Conservation (phyloP, 1,139 yeast genomes). For the Sugiyamaella sp. region DNA sequence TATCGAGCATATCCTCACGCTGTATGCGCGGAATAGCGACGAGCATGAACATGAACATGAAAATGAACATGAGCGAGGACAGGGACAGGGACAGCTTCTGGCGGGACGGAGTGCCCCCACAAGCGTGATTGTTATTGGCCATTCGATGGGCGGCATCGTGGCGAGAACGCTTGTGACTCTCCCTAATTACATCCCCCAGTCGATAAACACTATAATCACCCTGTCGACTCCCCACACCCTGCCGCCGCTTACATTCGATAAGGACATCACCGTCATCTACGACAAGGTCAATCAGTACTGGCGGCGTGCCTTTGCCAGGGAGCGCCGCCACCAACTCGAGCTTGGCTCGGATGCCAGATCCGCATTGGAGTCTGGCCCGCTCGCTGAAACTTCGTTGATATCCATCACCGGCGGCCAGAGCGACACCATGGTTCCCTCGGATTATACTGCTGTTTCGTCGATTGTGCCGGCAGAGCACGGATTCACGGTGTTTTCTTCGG, state of each 20-base stretch:
- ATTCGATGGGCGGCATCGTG: conserved; percentile 97
- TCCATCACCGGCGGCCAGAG: conserved; percentile 92
- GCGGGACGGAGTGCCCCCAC: conserved; percentile 49
- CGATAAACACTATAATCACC: conserved; percentile 84
- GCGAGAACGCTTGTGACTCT: conserved; percentile 79
- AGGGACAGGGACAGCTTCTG: no score
- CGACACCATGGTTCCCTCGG: conserved; percentile 89
- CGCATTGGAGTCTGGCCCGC: conserved; percentile 28
- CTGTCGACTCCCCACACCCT: conserved; percentile 92
- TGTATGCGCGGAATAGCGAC: conserved; percentile 52
- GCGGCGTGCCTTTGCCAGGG: conserved; percentile 57
- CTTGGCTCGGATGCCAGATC: no score
- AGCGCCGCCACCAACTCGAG: no score
- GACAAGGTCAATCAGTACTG: conserved; percentile 78
- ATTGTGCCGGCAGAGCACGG: conserved; percentile 76
- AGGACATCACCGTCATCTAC: conserved; percentile 77
- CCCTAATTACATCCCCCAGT: conserved; percentile 69
- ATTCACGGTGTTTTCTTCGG: conserved; percentile 79
- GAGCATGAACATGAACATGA: neutral
- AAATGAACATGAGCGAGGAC: no score
- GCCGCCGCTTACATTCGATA: conserved; percentile 95
- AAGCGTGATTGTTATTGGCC: conserved; percentile 82
- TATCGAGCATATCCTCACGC: conserved; percentile 65
- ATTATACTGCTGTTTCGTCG: conserved; percentile 77
- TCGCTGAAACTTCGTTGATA: conserved; percentile 42